These are phyloP conservation scores for Chaetomium olivaceum DNA, from an alignment of 2,329 filamentous ascomycete species.

Conservation along the genomic window DNA sequence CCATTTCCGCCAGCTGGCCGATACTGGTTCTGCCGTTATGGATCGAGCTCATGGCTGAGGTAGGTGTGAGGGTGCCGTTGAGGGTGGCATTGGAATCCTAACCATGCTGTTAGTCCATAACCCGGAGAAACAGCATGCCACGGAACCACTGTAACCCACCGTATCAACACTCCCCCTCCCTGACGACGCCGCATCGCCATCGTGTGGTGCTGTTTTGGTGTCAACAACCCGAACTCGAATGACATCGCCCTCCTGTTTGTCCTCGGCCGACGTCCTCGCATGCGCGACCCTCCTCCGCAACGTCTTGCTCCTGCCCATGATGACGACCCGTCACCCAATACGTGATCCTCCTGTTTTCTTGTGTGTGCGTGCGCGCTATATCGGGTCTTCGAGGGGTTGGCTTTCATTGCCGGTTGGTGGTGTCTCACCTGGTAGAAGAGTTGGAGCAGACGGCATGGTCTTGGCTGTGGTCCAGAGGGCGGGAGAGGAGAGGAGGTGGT, in stretches of 20 bases:
- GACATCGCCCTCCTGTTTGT: not conserved
- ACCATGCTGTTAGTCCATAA: not conserved
- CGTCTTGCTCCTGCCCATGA: conserved; percentile 17
- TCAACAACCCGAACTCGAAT: conserved; percentile 18
- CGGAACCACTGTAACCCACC: not conserved
- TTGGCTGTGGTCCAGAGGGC: not conserved
- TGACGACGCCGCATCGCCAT: not conserved
- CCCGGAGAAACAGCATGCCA: not conserved
- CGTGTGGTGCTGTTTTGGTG: conserved; percentile 1
- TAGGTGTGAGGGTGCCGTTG: conserved; percentile 5
- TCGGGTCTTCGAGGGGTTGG: not conserved
- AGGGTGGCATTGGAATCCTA: conserved; percentile 6
- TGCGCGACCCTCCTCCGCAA: conserved; percentile 12
- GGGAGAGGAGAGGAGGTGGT: not conserved
- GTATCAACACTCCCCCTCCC: conserved; percentile 9
- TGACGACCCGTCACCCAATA: too few species aligned
- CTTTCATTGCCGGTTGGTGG: not conserved
- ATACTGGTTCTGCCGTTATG: conserved; percentile 2
- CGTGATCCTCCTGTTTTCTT: not conserved
- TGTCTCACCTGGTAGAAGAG: conserved; percentile 19
- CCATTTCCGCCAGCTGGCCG: conserved; percentile 12
- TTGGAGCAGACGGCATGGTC: conserved; percentile 1
- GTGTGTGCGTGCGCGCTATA: not conserved
- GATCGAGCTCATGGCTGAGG: not conserved
- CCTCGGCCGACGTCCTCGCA: conserved; percentile 1